Evolutionary conservation across 768 basidiomycete species (phyloP), one percentile per base, ranked within the genome.

Genomic region (Sporobolomyces pararoseus): DNA sequence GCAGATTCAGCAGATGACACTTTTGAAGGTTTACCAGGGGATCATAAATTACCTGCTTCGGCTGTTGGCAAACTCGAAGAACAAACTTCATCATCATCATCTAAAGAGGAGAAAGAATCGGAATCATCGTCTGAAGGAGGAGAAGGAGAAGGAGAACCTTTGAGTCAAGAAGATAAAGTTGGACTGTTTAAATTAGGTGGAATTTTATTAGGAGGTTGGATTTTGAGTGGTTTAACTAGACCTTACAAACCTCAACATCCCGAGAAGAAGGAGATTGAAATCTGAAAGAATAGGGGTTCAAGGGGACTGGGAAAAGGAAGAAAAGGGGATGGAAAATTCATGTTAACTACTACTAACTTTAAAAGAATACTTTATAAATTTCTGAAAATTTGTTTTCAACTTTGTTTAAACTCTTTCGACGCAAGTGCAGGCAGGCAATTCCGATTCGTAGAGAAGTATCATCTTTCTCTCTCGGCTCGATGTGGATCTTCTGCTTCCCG

Each of bases 201-300:
- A 23, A 12, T 61, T 21, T 2, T 61, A 17, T 2, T 61, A 19
- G 59, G 7, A 19, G 46, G 29, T 14, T 61, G 21, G 23, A 14
- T 61, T 17, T 10, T 49, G 12, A 13, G 46, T 21, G 59, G 59
- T 19, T 25, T 61, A 39, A 47, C 46, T 19, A 61, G 59, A 47
- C 59, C 59, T 25, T 61, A 44, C 46, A 61, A 50, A n/a, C 59
- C 59, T 23, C 37, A 61, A 46, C 58, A 46, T 19, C 31, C 58
- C 4, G 3, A 59, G 7, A 44, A 59, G 27, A 27, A 59, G 12
- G 10, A 58, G 37, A 10, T 58, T 14, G 35, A 37, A n/a, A 34
- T 34, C 32, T 16, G 46, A 47, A 23, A 47, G 46, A 23, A 47
- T 7, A n/a, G n/a, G n/a, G n/a, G n/a, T n/a, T n/a, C n/a, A n/a